These are phyloP conservation scores for Dothistroma pini DNA, from an alignment of 2,329 filamentous ascomycete species.

Conservation along the genomic window DNA sequence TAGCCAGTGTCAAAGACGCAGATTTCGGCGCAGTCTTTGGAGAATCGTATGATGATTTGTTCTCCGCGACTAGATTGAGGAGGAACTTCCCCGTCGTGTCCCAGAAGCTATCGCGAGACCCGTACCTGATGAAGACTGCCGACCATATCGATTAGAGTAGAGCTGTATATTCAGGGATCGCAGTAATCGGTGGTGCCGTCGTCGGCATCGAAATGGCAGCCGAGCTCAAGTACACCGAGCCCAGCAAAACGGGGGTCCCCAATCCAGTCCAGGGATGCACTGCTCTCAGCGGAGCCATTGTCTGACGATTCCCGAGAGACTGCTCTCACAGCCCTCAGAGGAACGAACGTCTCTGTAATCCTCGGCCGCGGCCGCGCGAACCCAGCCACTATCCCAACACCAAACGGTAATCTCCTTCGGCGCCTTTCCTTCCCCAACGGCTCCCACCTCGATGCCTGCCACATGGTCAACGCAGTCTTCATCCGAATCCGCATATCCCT, in stretches of 20 bases:
- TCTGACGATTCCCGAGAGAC: conserved; percentile 65
- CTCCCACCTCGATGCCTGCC: conserved; percentile 56
- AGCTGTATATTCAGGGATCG: conserved; percentile 55
- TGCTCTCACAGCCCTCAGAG: conserved; percentile 55
- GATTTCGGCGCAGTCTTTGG: conserved; percentile 29
- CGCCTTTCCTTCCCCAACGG: conserved; percentile 60
- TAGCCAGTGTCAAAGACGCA: conserved; percentile 50
- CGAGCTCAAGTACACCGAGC: conserved; percentile 67
- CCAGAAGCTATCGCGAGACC: conserved; percentile 57
- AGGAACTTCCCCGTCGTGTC: conserved; percentile 71
- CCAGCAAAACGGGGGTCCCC: conserved; percentile 68
- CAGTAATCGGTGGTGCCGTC: conserved; percentile 72
- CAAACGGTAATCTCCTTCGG: conserved; percentile 40
- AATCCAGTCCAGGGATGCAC: conserved; percentile 65
- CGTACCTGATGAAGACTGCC: conserved; percentile 60
- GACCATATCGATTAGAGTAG: conserved; percentile 55
- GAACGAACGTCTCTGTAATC: conserved; percentile 63
- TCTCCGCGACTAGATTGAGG: conserved; percentile 66
- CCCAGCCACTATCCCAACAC: conserved; percentile 46
- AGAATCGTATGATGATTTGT: conserved; percentile 66
- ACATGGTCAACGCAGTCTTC: conserved; percentile 68
- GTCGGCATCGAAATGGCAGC: conserved; percentile 80
- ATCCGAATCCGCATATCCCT: conserved; percentile 58
- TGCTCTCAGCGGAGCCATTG: conserved; percentile 70
- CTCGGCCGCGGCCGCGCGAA: conserved; percentile 56